These are phyloP conservation scores for Skeletonema costatum DNA, from an alignment of 108 stramenopile genomes.

Conservation along the genomic window DNA sequence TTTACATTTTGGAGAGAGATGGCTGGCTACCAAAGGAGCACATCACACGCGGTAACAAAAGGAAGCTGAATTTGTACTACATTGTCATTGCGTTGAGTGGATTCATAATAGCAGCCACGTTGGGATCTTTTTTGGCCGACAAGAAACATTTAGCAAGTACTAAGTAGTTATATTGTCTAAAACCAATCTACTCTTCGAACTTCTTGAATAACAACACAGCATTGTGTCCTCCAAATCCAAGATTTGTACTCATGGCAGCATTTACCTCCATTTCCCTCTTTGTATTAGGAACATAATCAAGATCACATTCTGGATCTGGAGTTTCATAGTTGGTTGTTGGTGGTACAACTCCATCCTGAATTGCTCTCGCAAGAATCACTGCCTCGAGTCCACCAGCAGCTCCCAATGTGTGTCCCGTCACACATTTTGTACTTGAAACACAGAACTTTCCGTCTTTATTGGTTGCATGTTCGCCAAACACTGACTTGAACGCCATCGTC, in stretches of 20 bases:
- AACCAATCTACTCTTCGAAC: conserved; percentile 49
- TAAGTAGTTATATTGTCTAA: not conserved
- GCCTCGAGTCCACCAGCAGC: conserved; percentile 98
- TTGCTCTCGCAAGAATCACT: conserved; percentile 82
- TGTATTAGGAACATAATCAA: conserved; percentile 94
- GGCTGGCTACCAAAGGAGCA: conserved; percentile 11
- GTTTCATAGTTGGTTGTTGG: conserved; percentile 96
- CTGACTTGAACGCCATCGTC: conserved; percentile 94
- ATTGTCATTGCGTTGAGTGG: not conserved
- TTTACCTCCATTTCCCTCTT: conserved; percentile 90
- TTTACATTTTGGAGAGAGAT: conserved; percentile 63
- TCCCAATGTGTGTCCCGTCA: conserved; percentile 96
- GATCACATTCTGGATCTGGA: conserved; percentile 95
- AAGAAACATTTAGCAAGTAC: no score
- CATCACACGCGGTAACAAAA: not conserved
- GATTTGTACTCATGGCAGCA: conserved; percentile 94
- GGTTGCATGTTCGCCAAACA: conserved; percentile 90
- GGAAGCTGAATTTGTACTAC: not conserved
- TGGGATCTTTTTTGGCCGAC: no score
- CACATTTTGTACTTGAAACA: conserved; percentile 93
- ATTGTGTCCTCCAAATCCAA: conserved; percentile 99
- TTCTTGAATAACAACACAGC: conserved; percentile 97
- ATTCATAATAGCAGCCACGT: not conserved
- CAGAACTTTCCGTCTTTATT: conserved; percentile 77
- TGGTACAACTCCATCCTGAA: conserved; percentile 84